Evolutionary conservation across 257 asterid genomes (phyloP).

Genomic region (Solanum dulcamara): DNA sequence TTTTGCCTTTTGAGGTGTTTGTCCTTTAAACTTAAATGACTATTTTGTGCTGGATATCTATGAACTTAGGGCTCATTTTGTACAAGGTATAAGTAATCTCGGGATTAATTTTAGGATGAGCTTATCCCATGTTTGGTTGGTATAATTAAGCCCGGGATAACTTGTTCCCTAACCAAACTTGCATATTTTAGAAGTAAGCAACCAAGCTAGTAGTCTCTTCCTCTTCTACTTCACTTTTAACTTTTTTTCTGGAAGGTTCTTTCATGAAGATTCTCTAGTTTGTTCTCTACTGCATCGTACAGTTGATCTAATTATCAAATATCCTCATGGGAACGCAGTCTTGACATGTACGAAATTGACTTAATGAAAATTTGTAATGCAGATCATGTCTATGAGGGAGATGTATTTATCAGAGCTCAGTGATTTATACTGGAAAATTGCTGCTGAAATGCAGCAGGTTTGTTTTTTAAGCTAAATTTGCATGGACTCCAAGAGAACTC

Average conservation of each 20-base stretch:
- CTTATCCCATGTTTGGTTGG: neutral
- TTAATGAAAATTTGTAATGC: neutral
- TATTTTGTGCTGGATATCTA: neutral
- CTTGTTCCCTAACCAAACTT: neutral
- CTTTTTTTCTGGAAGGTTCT: neutral
- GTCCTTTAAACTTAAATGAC: neutral
- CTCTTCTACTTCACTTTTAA: neutral
- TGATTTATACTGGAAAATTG: neutral
- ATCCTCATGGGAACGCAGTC: neutral
- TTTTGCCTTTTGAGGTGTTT: neutral
- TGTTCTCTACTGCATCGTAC: neutral
- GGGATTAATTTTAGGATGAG: neutral
- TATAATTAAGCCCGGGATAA: neutral
- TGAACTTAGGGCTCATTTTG: neutral
- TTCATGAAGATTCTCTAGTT: neutral
- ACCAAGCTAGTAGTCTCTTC: no score
- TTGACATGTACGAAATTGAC: neutral
- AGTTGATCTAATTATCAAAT: no score
- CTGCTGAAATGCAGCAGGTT: neutral
- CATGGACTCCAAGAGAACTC: neutral
- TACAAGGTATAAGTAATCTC: neutral
- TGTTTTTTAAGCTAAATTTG: neutral
- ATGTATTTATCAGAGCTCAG: neutral
- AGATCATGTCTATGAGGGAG: neutral
- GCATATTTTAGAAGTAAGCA: no score